A percentile compares a stretch with the other conserved stretches of the same genome.
These are phyloP conservation scores for Lippia alba DNA, from an alignment of 305 asterid species.

Conservation along the genomic window DNA sequence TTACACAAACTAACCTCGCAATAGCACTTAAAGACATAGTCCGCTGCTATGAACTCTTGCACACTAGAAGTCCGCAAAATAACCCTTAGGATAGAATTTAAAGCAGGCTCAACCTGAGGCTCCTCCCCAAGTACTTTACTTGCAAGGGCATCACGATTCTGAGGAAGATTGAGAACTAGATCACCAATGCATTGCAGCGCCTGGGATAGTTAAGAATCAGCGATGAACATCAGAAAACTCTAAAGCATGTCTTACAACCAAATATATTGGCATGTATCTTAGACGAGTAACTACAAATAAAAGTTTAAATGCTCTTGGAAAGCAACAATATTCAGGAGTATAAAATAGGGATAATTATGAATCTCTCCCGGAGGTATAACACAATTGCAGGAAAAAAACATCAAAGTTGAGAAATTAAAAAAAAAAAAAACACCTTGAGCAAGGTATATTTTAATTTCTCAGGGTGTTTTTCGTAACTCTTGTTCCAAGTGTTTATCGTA, in stretches of 20 bases:
- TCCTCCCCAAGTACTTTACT: constrained; percentile 88
- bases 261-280: constrained; percentile 7
- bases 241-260: constrained; percentile 12
- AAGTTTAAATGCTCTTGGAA: neutral
- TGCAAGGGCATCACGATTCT: constrained; percentile 83
- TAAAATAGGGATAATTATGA: too few relatives aligned
- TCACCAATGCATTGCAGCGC: constrained; percentile 90
- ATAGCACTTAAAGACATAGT: constrained; percentile 79
- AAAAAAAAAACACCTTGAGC: too few relatives aligned
- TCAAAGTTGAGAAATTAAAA: too few relatives aligned
- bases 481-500: too few relatives aligned
- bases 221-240: constrained; percentile 26
- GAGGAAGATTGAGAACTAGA: constrained; percentile 68
- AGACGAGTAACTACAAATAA: constrained; percentile 2
- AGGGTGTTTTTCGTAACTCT: too few relatives aligned
- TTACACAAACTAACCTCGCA: constrained; percentile 75
- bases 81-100: constrained; percentile 82
- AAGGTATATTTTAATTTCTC: too few relatives aligned
- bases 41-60: constrained; percentile 90
- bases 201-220: constrained; percentile 48
- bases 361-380: too few relatives aligned
- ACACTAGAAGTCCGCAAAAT: constrained; percentile 79
- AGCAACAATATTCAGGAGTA: neutral
- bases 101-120: constrained; percentile 80
- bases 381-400: too few relatives aligned